Base-by-base conservation (phyloP, 2,329 filamentous ascomycete genomes). In the Colletotrichum liaoningense region DNA sequence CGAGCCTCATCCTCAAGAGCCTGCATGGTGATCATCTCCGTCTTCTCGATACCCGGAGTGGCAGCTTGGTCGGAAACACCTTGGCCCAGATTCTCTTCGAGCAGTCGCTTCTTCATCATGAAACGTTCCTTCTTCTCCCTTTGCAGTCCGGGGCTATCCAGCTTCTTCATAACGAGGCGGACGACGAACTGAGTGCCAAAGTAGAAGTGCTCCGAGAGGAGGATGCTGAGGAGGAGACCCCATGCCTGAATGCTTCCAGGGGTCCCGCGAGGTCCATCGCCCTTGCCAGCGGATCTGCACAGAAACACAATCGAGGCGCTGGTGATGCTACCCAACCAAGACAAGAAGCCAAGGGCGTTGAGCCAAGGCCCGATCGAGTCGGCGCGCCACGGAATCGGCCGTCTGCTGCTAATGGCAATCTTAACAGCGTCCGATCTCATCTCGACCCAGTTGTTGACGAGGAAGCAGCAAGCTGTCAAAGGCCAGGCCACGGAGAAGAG, bases 361-460 rank as follows among this genome's bases (percentile, higher is more conserved):
- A 98, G 86, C 93, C 95, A 98, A 0, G 97, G 95, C 0, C 97
- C 97, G 77, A 99, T 98, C 1, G 94, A 97, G 83, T 98, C 97
- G 1, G 95, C 92, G 66, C 97, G 91, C 89, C 93, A 95, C 0
- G 97, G 97, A 49, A 94, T 94, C 0, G 97, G 97, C 4, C 97
- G 92, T 79, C 96, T 93, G 87, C 94, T 95, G 81, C 95, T 93
- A 60, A 95, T 88, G 69, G 95, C 95, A 78, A 98, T 97, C 83
- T 99, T 99, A 84, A 98, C 89, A 2, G 96, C 95, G 80, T 99
- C 97, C 0, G 94, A 94, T 55, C 97, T 93, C 52, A 98, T 89
- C 81, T 98, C 97, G 70, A 99, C 86, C 95, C 96, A 98, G 84
- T 98, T 97, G 85, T 98, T 98, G 82, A 97, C 86, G 14, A 98